These are phyloP conservation scores for Hortiboletus flavorubellus DNA, from an alignment of 768 basidiomycete genomes.

Conservation along the genomic window DNA sequence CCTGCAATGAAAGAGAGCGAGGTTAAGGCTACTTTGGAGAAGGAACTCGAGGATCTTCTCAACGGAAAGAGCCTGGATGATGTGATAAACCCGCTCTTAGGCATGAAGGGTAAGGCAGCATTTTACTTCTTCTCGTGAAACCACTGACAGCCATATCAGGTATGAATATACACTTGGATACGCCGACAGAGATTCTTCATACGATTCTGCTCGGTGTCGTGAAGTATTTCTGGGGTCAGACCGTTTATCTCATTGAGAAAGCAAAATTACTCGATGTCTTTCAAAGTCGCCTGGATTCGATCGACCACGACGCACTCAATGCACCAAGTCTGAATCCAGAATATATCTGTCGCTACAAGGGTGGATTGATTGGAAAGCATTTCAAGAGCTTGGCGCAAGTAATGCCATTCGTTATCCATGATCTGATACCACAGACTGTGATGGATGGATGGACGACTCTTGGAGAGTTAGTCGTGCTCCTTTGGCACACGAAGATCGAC, in stretches of 20 bases:
- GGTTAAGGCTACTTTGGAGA: too few species aligned
- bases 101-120: too few species aligned
- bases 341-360: slow-evolving; percentile 32
- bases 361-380: slow-evolving; percentile 31
- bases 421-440: slow-evolving; percentile 23
- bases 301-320: slow-evolving; percentile 22
- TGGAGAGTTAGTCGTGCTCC: slow-evolving; percentile 34
- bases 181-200: slow-evolving; percentile 34
- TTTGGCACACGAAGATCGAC: slow-evolving; percentile 35
- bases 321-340: slow-evolving; percentile 25
- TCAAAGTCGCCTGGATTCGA: slow-evolving; percentile 24
- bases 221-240: slow-evolving; percentile 34
- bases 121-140: too few species aligned
- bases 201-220: slow-evolving; percentile 33
- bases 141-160: too few species aligned
- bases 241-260: slow-evolving; percentile 19
- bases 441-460: slow-evolving; percentile 33
- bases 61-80: too few species aligned
- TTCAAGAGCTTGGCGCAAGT: slow-evolving; percentile 32
- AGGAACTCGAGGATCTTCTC: too few species aligned
- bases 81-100: too few species aligned
- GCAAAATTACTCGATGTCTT: slow-evolving; percentile 18
- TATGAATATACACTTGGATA: slow-evolving; percentile 21
- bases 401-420: slow-evolving; percentile 29
- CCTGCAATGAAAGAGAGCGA: too few species aligned